These are phyloP conservation scores for Acacia concinna DNA, from an alignment of 331 rosid genomes.

Conservation along the genomic window DNA sequence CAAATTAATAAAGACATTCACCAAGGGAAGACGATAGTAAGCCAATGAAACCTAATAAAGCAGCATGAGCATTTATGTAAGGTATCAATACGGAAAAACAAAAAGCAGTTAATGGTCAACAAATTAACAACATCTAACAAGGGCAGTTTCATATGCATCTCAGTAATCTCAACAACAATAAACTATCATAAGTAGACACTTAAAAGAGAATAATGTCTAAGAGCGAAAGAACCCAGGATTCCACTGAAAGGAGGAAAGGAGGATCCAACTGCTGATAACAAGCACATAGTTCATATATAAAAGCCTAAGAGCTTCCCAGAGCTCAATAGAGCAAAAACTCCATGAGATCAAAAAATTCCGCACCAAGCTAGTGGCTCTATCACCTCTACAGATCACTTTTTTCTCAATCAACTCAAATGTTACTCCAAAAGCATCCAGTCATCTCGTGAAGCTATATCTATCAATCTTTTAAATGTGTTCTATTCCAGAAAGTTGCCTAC, in stretches of 20 bases:
- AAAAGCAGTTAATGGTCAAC: background rate
- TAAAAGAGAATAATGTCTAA: background rate
- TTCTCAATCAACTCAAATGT: background rate
- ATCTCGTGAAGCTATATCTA: background rate
- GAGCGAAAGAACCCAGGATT: constrained; percentile 11
- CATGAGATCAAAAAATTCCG: background rate
- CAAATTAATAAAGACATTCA: constrained; percentile 12
- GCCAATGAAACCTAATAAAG: background rate
- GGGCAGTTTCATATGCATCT: constrained; percentile 16
- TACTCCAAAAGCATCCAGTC: background rate
- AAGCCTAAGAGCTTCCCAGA: background rate
- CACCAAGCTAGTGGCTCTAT: background rate
- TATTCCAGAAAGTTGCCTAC: constrained; percentile 15
- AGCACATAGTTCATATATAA: background rate
- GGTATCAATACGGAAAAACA: background rate
- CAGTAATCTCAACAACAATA: background rate
- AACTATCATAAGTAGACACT: constrained; percentile 13
- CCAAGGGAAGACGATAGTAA: constrained; percentile 2
- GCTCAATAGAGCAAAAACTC: constrained; percentile 12
- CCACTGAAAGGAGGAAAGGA: constrained; percentile 5
- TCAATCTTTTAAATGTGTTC: background rate
- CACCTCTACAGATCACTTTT: background rate
- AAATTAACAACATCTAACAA: constrained; percentile 2
- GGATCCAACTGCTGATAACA: background rate
- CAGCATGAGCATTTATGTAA: constrained; percentile 7